These are phyloP conservation scores for Ormosia emarginata DNA, from an alignment of 306 rosid species.

Conservation along the genomic window DNA sequence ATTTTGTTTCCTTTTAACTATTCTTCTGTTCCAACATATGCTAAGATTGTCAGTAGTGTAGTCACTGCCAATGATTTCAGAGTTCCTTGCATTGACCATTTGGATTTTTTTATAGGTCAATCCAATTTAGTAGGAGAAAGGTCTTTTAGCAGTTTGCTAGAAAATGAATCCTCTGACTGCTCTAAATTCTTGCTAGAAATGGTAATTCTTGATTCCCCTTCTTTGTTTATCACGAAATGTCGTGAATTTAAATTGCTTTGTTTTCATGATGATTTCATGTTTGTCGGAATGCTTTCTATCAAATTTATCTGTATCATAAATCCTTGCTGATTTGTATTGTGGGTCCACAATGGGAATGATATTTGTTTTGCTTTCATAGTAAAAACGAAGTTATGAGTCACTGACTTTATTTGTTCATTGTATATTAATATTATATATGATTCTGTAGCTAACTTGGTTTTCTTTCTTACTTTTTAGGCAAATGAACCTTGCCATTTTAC, in stretches of 20 bases:
- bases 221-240: not conserved
- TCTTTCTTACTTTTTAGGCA: constrained; percentile 36
- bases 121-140: constrained; percentile 33
- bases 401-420: not conserved
- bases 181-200: constrained; percentile 28
- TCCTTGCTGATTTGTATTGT: constrained; percentile 9
- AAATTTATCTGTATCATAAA: not conserved
- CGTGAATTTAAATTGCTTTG: not conserved
- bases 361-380: constrained; percentile 2
- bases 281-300: constrained; percentile 17
- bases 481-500: constrained; percentile 62
- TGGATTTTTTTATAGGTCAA: constrained; percentile 33
- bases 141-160: constrained; percentile 31
- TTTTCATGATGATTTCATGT: constrained; percentile 1
- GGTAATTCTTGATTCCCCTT: constrained; percentile 33
- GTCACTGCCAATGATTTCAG: constrained; percentile 17
- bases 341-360: not conserved
- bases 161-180: constrained; percentile 35
- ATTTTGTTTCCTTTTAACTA: not conserved
- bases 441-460: constrained; percentile 15
- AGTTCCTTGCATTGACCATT: constrained; percentile 28
- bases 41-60: constrained; percentile 15
- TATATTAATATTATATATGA: constrained; percentile 12
- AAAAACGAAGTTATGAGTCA: not conserved
- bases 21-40: not conserved